These are phyloP conservation scores for Babesia bigemina DNA, from an alignment of 169 alveolate genomes.

Conservation along the genomic window DNA sequence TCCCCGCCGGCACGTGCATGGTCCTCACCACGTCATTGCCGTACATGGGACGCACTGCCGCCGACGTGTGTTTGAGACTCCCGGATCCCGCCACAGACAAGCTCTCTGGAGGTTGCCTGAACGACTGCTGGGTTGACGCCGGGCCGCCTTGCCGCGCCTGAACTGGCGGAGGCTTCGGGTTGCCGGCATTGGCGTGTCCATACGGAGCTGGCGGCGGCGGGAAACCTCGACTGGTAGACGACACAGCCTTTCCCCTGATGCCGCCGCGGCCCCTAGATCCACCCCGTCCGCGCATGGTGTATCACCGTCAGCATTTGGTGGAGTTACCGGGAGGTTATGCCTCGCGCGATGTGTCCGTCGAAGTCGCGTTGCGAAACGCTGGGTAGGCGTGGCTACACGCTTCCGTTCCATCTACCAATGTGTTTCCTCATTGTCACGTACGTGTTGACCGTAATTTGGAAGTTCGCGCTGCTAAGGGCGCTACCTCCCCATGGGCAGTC, in stretches of 20 bases:
- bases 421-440: no score
- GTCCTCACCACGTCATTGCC: background rate
- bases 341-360: background rate
- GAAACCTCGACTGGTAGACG: background rate
- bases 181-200: background rate
- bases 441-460: no score
- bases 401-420: no score
- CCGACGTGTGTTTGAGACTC: background rate
- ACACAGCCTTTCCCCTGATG: slow-evolving; percentile 4
- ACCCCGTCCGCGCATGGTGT: slow-evolving; percentile 19
- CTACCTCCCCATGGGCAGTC: no score
- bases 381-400: background rate
- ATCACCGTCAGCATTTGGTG: background rate
- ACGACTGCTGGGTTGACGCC: background rate
- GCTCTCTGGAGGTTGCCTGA: slow-evolving; percentile 1
- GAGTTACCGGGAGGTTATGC: background rate
- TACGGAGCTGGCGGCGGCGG: background rate
- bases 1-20: background rate
- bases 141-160: slow-evolving; percentile 13
- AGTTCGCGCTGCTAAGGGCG: no score
- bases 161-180: background rate
- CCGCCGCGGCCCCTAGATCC: slow-evolving; percentile 12
- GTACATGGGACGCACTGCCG: slow-evolving; percentile 7
- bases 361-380: background rate
- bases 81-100: background rate